Base-by-base conservation (phyloP, 2,329 filamentous ascomycete genomes). In the Sarocladiaceae sp. region DNA sequence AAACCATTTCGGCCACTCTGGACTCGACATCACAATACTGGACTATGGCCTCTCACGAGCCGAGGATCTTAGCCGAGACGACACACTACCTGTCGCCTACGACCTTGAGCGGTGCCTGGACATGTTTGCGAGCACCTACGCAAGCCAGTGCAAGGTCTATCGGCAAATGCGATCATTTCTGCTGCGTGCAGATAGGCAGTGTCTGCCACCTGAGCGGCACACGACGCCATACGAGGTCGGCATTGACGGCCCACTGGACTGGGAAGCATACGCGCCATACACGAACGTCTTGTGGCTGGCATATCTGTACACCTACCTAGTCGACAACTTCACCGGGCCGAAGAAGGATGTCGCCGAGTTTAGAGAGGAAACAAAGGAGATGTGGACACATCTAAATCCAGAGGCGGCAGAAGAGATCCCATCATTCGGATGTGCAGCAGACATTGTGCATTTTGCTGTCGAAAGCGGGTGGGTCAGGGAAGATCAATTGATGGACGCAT, bases 281-380 rank as follows among this genome's bases (percentile, higher is more conserved):
- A 84, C 79, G 4, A 86, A 86, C 56, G 80, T 85, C 1, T 67
- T 86, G 17, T 86, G 83, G 83, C 71, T 86, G 37, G 78, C 80
- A 3, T 86, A 84, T 56, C 67, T 84, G 4, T 83, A 83, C 58
- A 67, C 72, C 31, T 83, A 82, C 62, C 64, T 83, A 52, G 59
- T 69, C 2, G 58, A 55, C 6, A 69, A 75, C 54, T 83, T 80
- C 56, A 55, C 58, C 11, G 79, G 79, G 4, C 67, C 71, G 8
- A 73, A 70, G 57, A 70, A 67, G 53, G 72, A 77, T 18, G 60
- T 82, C 12, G 61, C 60, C 3, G 55, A 57, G 2, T 84, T 84
- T 59, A 71, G 68, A 53, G 66, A 65, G 15, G 64, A 69, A 37
- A 83, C 79, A 1, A 68, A 63, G 51, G 79, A 83, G 63, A 60